Conservation (phyloP, 805 yeast genomes). For the Schwanniomyces pseudopolymorphus region DNA sequence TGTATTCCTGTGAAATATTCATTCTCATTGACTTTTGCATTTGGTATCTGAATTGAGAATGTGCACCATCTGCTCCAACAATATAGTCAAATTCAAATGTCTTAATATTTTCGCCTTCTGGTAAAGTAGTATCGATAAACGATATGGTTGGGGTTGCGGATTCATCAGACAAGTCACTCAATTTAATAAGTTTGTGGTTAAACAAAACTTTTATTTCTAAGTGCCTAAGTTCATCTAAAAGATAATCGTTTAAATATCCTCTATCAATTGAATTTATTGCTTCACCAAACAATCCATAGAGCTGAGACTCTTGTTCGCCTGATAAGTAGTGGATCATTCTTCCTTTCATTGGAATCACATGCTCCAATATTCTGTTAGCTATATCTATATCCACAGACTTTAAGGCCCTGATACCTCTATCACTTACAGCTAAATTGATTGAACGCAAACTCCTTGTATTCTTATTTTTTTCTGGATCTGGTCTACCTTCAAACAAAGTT, state of each 20-base stretch:
- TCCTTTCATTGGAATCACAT: conserved; percentile 82
- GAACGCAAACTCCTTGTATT: conserved; percentile 52
- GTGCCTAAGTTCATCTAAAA: conserved; percentile 61
- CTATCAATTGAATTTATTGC: conserved; percentile 85
- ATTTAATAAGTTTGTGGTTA: conserved; percentile 52
- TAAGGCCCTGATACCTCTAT: conserved; percentile 76
- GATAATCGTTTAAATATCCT: conserved; percentile 58
- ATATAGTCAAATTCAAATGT: conserved; percentile 51
- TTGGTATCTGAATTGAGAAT: conserved; percentile 68
- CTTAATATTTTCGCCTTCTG: conserved; percentile 15
- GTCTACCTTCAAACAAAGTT: conserved; percentile 66
- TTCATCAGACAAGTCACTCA: conserved; percentile 25
- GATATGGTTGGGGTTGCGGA: conserved; percentile 19
- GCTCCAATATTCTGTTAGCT: conserved; percentile 53
- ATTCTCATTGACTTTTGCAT: conserved; percentile 66
- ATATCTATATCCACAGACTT: conserved; percentile 58
- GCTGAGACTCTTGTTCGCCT: conserved; percentile 66
- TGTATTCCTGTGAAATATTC: conserved; percentile 73
- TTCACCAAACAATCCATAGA: conserved; percentile 81
- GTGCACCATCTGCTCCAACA: conserved; percentile 86
- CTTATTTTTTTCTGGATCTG: conserved; percentile 54
- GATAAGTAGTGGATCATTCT: conserved; percentile 78
- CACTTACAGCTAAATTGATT: conserved; percentile 85
- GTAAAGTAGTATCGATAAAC: conserved; percentile 14
- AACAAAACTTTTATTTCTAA: conserved; percentile 48